Conservation (phyloP, 192 early-diverging fungal species). For the Backusella luteola region DNA sequence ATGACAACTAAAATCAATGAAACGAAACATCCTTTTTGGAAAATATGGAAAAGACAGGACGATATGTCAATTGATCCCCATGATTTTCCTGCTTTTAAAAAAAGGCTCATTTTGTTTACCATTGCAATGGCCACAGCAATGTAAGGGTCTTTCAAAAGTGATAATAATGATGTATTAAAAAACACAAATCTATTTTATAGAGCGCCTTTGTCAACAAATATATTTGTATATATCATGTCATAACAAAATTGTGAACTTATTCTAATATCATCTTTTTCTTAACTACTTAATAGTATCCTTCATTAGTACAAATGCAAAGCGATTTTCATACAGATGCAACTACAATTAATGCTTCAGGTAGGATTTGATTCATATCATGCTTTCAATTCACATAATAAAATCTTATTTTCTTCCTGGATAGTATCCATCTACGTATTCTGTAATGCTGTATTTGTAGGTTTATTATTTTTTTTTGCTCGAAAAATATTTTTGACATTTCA, state of each 20-base stretch:
- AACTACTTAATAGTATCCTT: slow-evolving; percentile 19
- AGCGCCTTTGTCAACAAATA: not conserved
- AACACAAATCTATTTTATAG: not conserved
- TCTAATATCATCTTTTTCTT: not conserved
- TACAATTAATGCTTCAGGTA: slow-evolving; percentile 31
- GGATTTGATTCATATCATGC: not conserved
- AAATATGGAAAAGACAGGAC: not conserved
- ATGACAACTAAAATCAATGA: not conserved
- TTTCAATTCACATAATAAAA: not conserved
- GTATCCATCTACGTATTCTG: slow-evolving; percentile 29
- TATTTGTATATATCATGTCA: not conserved
- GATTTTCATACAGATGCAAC: slow-evolving; percentile 26
- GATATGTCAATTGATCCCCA: slow-evolving; percentile 5
- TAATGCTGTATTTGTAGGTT: slow-evolving; percentile 29
- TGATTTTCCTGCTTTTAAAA: slow-evolving; percentile 10
- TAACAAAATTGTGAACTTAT: not conserved
- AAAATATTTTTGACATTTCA: not conserved
- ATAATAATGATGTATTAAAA: slow-evolving; percentile 27
- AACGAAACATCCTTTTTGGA: not conserved
- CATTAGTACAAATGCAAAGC: slow-evolving; percentile 27
- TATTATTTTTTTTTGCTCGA: not conserved
- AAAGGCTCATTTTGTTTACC: slow-evolving; percentile 8
- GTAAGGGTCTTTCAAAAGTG: not conserved
- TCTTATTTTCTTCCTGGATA: slow-evolving; percentile 1
- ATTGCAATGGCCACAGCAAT: slow-evolving; percentile 6